These are phyloP conservation scores for Talaromyces ruber DNA, from an alignment of 495 filamentous ascomycete genomes.

Conservation along the genomic window DNA sequence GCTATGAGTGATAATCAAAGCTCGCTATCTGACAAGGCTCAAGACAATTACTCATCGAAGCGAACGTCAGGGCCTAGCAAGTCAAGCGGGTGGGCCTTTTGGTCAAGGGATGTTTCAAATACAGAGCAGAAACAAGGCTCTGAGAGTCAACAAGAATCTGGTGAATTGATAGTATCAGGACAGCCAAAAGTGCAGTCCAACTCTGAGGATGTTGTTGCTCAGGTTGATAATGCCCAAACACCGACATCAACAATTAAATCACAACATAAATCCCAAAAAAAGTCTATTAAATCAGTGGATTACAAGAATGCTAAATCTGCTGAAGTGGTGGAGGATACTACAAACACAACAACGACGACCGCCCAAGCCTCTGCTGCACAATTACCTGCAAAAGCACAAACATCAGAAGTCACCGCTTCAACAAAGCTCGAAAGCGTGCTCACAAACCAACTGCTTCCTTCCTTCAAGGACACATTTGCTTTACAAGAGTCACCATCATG, in stretches of 20 bases:
- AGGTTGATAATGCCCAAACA: neutral
- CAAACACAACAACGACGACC: constrained; percentile 26
- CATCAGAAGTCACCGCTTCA: constrained; percentile 29
- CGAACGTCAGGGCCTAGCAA: constrained; percentile 27
- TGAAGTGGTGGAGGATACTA: constrained; percentile 33
- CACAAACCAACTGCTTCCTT: constrained; percentile 61
- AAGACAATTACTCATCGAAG: constrained; percentile 27
- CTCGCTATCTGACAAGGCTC: constrained; percentile 10
- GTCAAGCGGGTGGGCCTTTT: constrained; percentile 78
- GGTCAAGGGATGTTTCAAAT: constrained; percentile 59
- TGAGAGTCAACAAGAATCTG: constrained; percentile 39
- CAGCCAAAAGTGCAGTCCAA: constrained; percentile 12
- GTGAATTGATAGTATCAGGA: constrained; percentile 62
- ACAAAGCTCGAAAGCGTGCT: constrained; percentile 35
- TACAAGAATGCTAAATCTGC: neutral
- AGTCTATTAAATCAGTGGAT: neutral
- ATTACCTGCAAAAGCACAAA: constrained; percentile 19
- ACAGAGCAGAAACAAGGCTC: constrained; percentile 20
- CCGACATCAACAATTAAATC: neutral
- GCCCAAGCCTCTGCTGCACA: constrained; percentile 20
- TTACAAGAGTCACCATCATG: constrained; percentile 62
- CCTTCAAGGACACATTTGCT: constrained; percentile 58
- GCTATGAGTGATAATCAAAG: constrained; percentile 14
- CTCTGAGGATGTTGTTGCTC: neutral
- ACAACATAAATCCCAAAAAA: constrained; percentile 10